Conservation (phyloP, 257 asterid species). For the Fraxinus pennsylvanica region DNA sequence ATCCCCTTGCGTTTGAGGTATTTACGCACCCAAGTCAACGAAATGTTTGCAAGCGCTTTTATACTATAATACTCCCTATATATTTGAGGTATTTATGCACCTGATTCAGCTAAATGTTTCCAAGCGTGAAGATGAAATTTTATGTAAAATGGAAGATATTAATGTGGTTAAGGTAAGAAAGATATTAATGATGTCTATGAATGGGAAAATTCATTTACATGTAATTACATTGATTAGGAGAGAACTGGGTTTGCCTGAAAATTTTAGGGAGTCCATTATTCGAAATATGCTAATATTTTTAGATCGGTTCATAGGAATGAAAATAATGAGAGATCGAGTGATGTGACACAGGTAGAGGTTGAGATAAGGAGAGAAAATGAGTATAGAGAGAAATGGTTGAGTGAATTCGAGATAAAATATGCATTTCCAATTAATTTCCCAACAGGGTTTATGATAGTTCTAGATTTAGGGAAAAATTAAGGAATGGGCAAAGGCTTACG, state of each 20-base stretch:
- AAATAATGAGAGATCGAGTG: conserved; percentile 1
- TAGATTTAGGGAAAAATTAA: conserved; percentile 62
- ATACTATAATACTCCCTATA: conserved; percentile 70
- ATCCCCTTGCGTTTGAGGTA: too few relatives aligned
- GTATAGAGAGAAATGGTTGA: conserved; percentile 75
- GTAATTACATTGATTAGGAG: conserved; percentile 70
- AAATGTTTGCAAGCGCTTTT: conserved; percentile 33
- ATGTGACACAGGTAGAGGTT: conserved; percentile 45
- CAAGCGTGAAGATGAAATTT: conserved; percentile 43
- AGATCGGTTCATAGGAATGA: conserved; percentile 41
- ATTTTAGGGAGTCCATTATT: conserved; percentile 63
- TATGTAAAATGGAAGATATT: conserved; percentile 37
- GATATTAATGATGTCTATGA: conserved; percentile 73
- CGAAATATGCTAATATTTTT: conserved; percentile 45
- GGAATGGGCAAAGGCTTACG: conserved; percentile 77
- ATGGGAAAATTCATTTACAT: conserved; percentile 71
- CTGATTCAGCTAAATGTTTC: conserved; percentile 54
- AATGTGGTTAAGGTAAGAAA: conserved; percentile 51
- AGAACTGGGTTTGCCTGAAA: conserved; percentile 75
- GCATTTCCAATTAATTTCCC: conserved; percentile 81
- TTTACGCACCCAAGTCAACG: too few relatives aligned
- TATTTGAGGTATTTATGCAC: conserved; percentile 80
- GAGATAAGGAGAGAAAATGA: conserved; percentile 82
- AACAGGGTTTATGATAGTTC: conserved; percentile 68
- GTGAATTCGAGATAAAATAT: conserved; percentile 84